A percentile compares a stretch with the other conserved stretches of the same genome.
phyloP scores from a whole-genome alignment of 768 basidiomycete genomes.

The Termitomyces sp. region DNA sequence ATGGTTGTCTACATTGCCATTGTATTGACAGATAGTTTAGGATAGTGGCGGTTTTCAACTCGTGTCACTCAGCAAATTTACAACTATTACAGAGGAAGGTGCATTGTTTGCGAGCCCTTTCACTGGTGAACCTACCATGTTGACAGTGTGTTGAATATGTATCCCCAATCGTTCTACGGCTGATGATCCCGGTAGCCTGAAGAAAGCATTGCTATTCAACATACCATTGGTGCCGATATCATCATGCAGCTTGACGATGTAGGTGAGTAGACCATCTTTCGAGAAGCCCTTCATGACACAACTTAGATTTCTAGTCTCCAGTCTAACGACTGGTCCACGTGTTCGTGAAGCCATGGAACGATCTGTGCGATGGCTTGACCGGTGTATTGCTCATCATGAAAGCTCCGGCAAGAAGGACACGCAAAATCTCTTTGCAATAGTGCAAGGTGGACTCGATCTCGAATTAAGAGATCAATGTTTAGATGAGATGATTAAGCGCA shows the following conservation, averaged over 20 bases:
- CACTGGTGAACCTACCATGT: conserved; percentile 81
- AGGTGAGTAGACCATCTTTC: conserved; percentile 39
- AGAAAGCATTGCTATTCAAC: conserved; percentile 87
- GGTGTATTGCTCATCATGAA: conserved; percentile 76
- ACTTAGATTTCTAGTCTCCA: conserved; percentile 48
- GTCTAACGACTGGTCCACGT: conserved; percentile 72
- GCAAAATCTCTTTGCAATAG: conserved; percentile 89
- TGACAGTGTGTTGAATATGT: conserved; percentile 52
- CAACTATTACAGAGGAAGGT: conserved; percentile 83
- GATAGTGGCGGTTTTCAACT: conserved; percentile 91
- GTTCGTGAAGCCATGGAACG: conserved; percentile 87
- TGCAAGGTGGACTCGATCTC: conserved; percentile 81
- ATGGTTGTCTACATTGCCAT: not conserved
- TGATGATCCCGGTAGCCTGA: conserved; percentile 53
- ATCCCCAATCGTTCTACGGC: conserved; percentile 5
- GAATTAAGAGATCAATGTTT: conserved; percentile 69
- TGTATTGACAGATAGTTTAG: conserved; percentile 27
- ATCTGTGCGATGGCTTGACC: conserved; percentile 85
- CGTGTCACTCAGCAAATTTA: conserved; percentile 79
- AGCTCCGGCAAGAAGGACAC: conserved; percentile 52
- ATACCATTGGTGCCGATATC: conserved; percentile 87
- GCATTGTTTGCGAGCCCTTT: conserved; percentile 83
- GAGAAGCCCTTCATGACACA: not conserved
- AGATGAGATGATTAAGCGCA: conserved; percentile 75
- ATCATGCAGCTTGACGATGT: conserved; percentile 96